Evolutionary conservation across 1,284 basidiomycete species (phyloP).

Genomic region (Leccinum variabile): DNA sequence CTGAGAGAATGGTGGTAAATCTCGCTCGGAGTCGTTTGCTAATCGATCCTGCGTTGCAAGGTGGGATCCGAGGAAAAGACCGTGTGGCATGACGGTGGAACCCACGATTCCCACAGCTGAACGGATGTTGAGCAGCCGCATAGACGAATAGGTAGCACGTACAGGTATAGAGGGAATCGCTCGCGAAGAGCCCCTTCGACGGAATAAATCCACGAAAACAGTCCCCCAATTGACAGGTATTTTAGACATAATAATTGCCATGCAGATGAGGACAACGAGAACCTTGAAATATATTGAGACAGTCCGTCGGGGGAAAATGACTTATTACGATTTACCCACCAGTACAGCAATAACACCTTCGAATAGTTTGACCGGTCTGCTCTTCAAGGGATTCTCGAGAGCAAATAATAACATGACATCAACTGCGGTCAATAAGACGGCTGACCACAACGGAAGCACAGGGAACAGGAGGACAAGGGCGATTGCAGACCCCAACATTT

Average conservation of each 20-base stretch:
- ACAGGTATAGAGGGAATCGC: slow-evolving; percentile 80
- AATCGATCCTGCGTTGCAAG: slow-evolving; percentile 80
- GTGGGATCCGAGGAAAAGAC: slow-evolving; percentile 85
- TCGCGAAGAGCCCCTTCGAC: slow-evolving; percentile 61
- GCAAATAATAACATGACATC: slow-evolving; percentile 70
- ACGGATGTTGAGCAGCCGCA: slow-evolving; percentile 11
- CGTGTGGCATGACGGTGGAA: slow-evolving; percentile 90
- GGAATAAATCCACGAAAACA: slow-evolving; percentile 90
- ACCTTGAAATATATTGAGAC: slow-evolving; percentile 48
- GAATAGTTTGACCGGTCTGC: slow-evolving; percentile 52
- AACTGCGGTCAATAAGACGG: slow-evolving; percentile 67
- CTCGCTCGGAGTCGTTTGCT: slow-evolving; percentile 20
- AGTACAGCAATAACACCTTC: slow-evolving; percentile 67
- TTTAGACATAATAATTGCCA: slow-evolving; percentile 77
- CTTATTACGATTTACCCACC: slow-evolving; percentile 35
- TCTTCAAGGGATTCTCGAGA: slow-evolving; percentile 45
- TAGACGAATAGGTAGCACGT: slow-evolving; percentile 19
- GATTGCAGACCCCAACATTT: slow-evolving; percentile 73
- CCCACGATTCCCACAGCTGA: slow-evolving; percentile 81
- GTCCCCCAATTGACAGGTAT: slow-evolving; percentile 70
- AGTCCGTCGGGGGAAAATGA: background rate
- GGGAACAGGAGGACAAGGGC: slow-evolving; percentile 75
- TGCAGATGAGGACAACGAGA: slow-evolving; percentile 77
- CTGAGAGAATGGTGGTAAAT: slow-evolving; percentile 16
- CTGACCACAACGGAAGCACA: slow-evolving; percentile 61